Evolutionary conservation across 148 eudicot genomes (phyloP), one percentile per base, ranked within the genome.

Genomic region (Beta vulgaris): DNA sequence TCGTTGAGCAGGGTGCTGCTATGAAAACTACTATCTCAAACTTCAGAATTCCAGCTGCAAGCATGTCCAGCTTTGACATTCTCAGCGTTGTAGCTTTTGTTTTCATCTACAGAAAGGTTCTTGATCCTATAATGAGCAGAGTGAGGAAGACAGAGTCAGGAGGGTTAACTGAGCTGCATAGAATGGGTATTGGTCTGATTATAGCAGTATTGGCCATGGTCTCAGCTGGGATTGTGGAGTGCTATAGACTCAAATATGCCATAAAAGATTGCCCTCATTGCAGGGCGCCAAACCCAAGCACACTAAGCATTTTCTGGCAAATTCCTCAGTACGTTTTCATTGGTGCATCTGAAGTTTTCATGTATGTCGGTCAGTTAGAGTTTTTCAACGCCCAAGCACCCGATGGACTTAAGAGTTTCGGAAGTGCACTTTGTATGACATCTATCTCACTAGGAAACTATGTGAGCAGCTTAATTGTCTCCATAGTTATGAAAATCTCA

Each of bases 391-490:
- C 91, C 6, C 97, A 95, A 63, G 86, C 96, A 2, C 99, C 99
- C 0, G 97, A 91, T 67, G 94, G 96, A 26, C 81, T 95, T 7
- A 90, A 92, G 86, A 95, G 97, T 80, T 92, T 95, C 31, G 96
- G 99, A 23, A 90, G 96, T 79, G 97, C 99, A 2, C 94, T 92
- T 14, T 90, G 91, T 72, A 92, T 95, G 95, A 88, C 96, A n/a
- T 92, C 99, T 0, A 92, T 90, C 68, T 90, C 99, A 14, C 88
- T 95, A 0, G 99, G 99, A 57, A 95, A 92, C 81, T 95, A 92
- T 2, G 92, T 88, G 25, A 95, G 97, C 70, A 92, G 88, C 73
- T 73, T 92, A 54, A 78, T 95, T 1, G 97, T 95, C 49, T 83
- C 86, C 0, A 78, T 92, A 25, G 96, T 92, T 9, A 85, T 90